Percentiles rank a stretch among this genome's conserved stretches.
Evolutionary conservation across 2,329 filamentous ascomycete species (phyloP).

Genomic region (Neopestalotiopsis clavispora): DNA sequence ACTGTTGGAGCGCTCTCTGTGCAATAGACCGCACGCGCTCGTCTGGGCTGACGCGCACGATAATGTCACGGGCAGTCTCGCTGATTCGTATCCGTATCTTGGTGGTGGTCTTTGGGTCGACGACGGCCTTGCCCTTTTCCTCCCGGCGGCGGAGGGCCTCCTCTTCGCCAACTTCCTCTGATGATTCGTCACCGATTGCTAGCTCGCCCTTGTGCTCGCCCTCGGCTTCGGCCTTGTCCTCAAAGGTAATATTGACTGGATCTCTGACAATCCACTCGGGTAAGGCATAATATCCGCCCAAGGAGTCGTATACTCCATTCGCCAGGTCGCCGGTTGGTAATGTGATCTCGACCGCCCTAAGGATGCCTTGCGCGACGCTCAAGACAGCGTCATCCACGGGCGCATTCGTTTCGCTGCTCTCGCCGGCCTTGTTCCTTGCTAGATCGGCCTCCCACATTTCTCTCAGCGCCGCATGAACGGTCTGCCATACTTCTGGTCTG

Average conservation of each 20-base stretch:
- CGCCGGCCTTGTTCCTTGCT: constrained; percentile 38
- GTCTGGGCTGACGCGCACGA: constrained; percentile 58
- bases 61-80: constrained; percentile 68
- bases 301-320: constrained; percentile 73
- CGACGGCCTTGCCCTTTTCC: constrained; percentile 64
- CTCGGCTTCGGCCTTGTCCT: constrained; percentile 29
- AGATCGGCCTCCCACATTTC: constrained; percentile 65
- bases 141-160: constrained; percentile 49
- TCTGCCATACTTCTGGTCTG: constrained; percentile 78
- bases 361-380: constrained; percentile 76
- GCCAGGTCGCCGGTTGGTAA: constrained; percentile 74
- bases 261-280: constrained; percentile 73
- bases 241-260: constrained; percentile 58
- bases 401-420: constrained; percentile 32
- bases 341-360: constrained; percentile 79
- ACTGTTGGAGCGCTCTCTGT: constrained; percentile 66
- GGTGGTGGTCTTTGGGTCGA: constrained; percentile 58
- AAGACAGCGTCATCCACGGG: constrained; percentile 48
- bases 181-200: constrained; percentile 33
- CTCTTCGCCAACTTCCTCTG: constrained; percentile 35
- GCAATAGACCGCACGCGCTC: constrained; percentile 70
- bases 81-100: constrained; percentile 68
- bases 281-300: constrained; percentile 72
- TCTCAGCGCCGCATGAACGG: constrained; percentile 70
- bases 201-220: constrained; percentile 31